phyloP scores from a whole-genome alignment of 495 filamentous ascomycete genomes.

The Hapsidospora chrysogenum region DNA sequence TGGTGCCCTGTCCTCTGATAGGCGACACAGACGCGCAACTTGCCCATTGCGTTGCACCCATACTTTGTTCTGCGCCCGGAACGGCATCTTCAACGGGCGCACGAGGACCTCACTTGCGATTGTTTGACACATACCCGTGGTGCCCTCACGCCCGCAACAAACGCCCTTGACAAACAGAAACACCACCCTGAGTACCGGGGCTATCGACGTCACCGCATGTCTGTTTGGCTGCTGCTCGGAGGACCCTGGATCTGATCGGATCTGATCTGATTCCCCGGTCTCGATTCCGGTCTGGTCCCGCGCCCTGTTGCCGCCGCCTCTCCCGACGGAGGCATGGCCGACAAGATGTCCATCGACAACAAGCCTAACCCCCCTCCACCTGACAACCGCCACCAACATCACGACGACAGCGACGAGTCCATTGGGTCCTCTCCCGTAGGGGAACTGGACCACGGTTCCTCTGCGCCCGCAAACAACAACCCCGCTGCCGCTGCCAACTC shows the following conservation, averaged over 20 bases:
- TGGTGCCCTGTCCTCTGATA: conserved; percentile 2
- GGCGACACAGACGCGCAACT: conserved; percentile 3
- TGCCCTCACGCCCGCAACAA: conserved; percentile 2
- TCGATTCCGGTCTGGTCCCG: conserved; percentile 16
- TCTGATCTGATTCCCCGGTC: conserved; percentile 7
- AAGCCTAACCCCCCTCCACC: conserved; percentile 10
- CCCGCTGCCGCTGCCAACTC: conserved; percentile 13
- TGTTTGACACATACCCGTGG: too few species aligned
- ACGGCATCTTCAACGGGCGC: neutral
- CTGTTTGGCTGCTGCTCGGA: too few species aligned
- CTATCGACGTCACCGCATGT: conserved; percentile 3
- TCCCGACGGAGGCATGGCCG: conserved; percentile 26
- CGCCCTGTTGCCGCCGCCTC: conserved; percentile 8
- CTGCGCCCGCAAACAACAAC: conserved; percentile 4
- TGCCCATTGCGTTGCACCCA: conserved; percentile 1
- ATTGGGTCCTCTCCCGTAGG: conserved; percentile 36
- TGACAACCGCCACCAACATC: conserved; percentile 6
- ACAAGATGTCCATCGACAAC: conserved; percentile 44
- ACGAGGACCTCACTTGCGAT: conserved; percentile 20
- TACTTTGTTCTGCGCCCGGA: conserved; percentile 3
- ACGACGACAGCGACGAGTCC: conserved; percentile 36
- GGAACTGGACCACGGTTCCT: conserved; percentile 16
- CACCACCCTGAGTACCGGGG: too few species aligned
- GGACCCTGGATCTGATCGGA: too few species aligned
- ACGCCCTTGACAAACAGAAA: too few species aligned